Base-by-base conservation (phyloP, 345 rosid genomes). In the Cardiospermum halicacabum region DNA sequence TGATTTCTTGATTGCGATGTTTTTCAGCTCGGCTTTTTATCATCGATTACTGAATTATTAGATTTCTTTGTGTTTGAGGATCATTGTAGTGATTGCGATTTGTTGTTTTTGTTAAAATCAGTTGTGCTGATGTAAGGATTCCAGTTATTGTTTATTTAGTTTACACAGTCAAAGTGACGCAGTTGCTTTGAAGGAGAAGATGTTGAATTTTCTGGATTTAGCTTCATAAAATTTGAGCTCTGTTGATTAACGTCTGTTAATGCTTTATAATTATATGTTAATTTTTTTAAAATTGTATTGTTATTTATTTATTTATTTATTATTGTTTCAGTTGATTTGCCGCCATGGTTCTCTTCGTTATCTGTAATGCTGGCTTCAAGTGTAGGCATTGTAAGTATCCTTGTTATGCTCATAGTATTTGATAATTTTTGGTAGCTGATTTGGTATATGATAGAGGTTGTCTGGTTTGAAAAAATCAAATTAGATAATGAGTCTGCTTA, bases 341-440 rank as follows among this genome's bases (percentile, higher is more conserved):
- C 97, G 22, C 91, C 79, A 60, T 91, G 91, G 94, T 94, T 94
- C 85, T 85, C 97, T 8, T 85, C 95, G 11, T 30, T 94, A 74
- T 86, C 87, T 58, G 65, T 94, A 34, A 78, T 76, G 45, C 66
- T 91, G 83, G 82, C 82, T 64, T 85, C 96, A 21, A 86, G 88
- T 79, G 97, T 89, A 16, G 84, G 85, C 64, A 75, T 91, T 65
- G 97, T 94, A 81, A 88, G 99, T 85, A 48, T 65, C 48, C 57
- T 66, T 42, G 53, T 51, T 53, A 47, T 59, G 30, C 58, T 73
- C 18, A 2, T n/a, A 50, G 32, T 10, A 39, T 55, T 42, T 10
- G 8, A 55, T 21, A 18, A 27, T 16, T 12, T 54, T 63, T 47
- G 49, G n/a, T n/a, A n/a, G n/a, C n/a, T n/a, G n/a, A n/a, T n/a